A percentile compares a stretch with the other conserved stretches of the same genome.
phyloP scores from a whole-genome alignment of 2,329 filamentous ascomycete genomes.

The Dactylellina sp. region DNA sequence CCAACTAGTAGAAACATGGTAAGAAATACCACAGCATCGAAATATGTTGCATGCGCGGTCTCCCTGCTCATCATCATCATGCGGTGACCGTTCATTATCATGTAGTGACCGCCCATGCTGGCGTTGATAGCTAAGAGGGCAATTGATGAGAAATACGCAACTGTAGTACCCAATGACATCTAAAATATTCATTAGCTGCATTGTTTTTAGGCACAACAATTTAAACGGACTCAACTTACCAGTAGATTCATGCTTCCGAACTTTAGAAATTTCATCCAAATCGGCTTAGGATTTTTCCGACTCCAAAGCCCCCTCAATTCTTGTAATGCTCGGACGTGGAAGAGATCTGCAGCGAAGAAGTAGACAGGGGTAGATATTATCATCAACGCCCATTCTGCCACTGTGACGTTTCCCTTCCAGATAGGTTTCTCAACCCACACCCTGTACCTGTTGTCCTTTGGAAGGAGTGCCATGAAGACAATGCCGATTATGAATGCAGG shows the following conservation, averaged over 20 bases:
- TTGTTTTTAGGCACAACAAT: neutral
- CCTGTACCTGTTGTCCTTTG: constrained; percentile 70
- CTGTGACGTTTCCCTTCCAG: constrained; percentile 76
- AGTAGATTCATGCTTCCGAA: constrained; percentile 98
- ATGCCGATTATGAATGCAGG: constrained; percentile 90
- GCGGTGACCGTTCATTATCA: constrained; percentile 63
- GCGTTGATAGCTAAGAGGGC: constrained; percentile 78
- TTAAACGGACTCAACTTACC: constrained; percentile 26
- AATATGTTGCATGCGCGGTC: constrained; percentile 72
- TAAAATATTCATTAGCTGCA: constrained; percentile 4
- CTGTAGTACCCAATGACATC: constrained; percentile 86
- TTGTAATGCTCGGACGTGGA: constrained; percentile 82
- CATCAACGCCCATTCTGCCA: constrained; percentile 82
- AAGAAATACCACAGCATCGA: constrained; percentile 91
- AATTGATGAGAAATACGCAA: constrained; percentile 86
- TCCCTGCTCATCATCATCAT: constrained; percentile 68
- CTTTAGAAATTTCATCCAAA: constrained; percentile 82
- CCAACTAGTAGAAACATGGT: constrained; percentile 84
- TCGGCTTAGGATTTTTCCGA: constrained; percentile 76
- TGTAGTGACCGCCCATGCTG: constrained; percentile 60
- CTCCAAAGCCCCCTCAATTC: constrained; percentile 84
- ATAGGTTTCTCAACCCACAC: constrained; percentile 77
- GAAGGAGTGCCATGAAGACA: constrained; percentile 86
- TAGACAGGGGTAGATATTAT: constrained; percentile 87
- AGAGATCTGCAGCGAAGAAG: constrained; percentile 85